Conservation (phyloP, 805 yeast species). For the Cyberlindnera japonica region DNA sequence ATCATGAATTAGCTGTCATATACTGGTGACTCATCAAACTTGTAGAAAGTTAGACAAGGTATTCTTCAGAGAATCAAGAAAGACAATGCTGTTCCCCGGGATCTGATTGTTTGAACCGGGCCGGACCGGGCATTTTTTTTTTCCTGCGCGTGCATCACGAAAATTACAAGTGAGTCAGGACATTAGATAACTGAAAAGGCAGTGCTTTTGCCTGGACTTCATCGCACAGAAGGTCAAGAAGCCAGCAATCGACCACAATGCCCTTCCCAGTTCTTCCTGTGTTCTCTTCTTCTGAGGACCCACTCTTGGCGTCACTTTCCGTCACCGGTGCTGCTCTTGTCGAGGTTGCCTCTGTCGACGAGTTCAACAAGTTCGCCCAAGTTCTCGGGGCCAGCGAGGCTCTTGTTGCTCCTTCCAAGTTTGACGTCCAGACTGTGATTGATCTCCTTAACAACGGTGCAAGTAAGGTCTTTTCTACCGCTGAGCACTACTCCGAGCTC, state of each 20-base stretch:
- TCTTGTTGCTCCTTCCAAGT: slow-evolving; percentile 23
- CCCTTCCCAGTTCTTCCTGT: slow-evolving; percentile 38
- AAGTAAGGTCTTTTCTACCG: slow-evolving; percentile 39
- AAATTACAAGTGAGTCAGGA: not conserved
- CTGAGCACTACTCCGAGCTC: slow-evolving; percentile 30
- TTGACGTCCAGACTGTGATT: slow-evolving; percentile 42
- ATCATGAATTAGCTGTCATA: no score
- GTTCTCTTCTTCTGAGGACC: slow-evolving; percentile 17
- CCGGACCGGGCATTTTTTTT: not conserved
- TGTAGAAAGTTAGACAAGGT: no score
- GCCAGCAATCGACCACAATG: no score
- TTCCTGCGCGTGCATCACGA: not conserved
- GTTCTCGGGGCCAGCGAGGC: slow-evolving; percentile 29
- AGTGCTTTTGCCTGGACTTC: no score
- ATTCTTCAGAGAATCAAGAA: no score
- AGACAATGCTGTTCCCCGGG: not conserved
- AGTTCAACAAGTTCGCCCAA: slow-evolving; percentile 10
- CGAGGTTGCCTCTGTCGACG: slow-evolving; percentile 16
- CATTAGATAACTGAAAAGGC: not conserved
- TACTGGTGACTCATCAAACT: no score
- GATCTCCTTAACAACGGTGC: slow-evolving; percentile 62
- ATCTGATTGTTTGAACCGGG: not conserved
- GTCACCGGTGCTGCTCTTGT: slow-evolving; percentile 28
- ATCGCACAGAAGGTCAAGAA: no score
- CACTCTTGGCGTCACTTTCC: slow-evolving; percentile 16